Base-by-base conservation (phyloP, 169 alveolate species). In the Theileria equi region DNA sequence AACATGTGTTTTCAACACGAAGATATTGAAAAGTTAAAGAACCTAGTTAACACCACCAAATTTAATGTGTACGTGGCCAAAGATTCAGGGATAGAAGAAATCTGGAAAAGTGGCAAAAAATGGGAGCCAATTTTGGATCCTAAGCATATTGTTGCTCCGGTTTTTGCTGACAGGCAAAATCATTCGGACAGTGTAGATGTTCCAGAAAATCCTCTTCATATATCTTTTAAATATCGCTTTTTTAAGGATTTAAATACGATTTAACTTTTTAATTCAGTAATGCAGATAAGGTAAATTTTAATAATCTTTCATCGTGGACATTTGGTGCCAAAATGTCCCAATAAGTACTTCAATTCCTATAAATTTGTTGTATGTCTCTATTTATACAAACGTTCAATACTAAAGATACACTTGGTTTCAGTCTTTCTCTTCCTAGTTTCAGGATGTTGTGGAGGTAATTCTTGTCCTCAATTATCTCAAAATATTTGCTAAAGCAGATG, bases 71-170 rank as follows among this genome's bases (percentile, higher is more conserved):
- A 64, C 32, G 74, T 50, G 55, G 65, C 52, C 28, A 10, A 59
- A 4, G 67, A 29, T 17, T 34, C 60, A 41, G 71, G 70, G 0
- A 11, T 16, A 34, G 13, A 28, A 36, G 63, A 10, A 1, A 38
- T 35, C 1, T 52, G 31, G 41, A 60, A 57, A 21, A 38, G 35
- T 23, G 52, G 34, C 17, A 65, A n/a, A 0, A 26, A 17, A 7
- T 21, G 23, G 2, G 21, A 25, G 49, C 65, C 61, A 17, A 23
- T 62, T 7, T 19, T 73, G 3, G 79, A 73, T 38, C 83, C 83
- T 17, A n/a, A 63, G 34, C n/a, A 41, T 49, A 62, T 73, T 47
- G 67, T 53, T 34, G 83, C 83, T 10, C 83, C 67, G 43, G 7
- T 8, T 0, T 53, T 29, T 19, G 17, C 1, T 6, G 52, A 10